Conservation (phyloP, 441 rosid genomes). For the Gossypium gossypioides region DNA sequence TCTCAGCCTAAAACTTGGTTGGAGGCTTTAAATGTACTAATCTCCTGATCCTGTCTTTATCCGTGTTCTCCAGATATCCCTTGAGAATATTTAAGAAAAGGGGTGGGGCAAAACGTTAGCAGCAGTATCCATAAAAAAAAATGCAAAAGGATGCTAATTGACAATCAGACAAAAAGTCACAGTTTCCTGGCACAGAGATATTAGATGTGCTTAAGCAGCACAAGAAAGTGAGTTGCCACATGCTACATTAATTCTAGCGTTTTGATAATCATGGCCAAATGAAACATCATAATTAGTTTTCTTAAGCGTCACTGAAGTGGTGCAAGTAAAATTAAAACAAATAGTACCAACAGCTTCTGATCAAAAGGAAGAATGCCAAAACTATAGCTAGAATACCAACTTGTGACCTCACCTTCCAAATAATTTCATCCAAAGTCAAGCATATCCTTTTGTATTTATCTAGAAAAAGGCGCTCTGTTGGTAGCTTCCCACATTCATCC, state of each 20-base stretch:
- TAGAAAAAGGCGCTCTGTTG: slow-evolving; percentile 80
- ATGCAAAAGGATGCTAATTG: neutral
- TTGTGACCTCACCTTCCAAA: slow-evolving; percentile 56
- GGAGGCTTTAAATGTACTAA: slow-evolving; percentile 67
- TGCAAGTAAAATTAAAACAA: neutral
- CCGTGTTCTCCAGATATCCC: slow-evolving; percentile 72
- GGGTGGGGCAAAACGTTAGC: neutral
- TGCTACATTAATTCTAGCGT: neutral
- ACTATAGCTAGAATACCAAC: neutral
- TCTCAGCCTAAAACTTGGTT: slow-evolving; percentile 35
- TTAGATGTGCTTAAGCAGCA: neutral
- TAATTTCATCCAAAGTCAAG: slow-evolving; percentile 81
- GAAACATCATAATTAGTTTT: neutral
- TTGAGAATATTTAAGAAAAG: slow-evolving; percentile 13
- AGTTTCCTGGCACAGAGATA: neutral
- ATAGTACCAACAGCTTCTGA: neutral
- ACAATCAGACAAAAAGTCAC: neutral
- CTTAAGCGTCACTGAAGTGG: neutral
- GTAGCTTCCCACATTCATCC: slow-evolving; percentile 82
- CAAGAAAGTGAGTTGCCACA: neutral
- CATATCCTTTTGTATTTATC: slow-evolving; percentile 88
- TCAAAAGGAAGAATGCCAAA: neutral
- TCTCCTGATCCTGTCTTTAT: slow-evolving; percentile 67
- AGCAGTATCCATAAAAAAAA: neutral
- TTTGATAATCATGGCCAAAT: neutral